These are phyloP conservation scores for Cornus kousa DNA, from an alignment of 148 eudicot genomes.

Conservation along the genomic window DNA sequence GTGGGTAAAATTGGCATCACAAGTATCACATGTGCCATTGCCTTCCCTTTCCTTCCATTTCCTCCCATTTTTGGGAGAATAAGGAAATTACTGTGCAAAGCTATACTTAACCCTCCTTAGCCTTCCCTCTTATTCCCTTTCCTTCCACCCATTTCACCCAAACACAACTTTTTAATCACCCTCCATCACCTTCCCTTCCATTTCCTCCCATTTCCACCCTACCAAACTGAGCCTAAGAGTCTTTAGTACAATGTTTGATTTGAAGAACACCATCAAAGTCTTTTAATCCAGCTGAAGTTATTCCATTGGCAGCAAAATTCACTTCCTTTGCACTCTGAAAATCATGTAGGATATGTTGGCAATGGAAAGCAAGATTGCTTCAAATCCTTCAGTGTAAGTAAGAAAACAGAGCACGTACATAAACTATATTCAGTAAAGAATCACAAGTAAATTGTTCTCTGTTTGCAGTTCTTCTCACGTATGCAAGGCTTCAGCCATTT, in stretches of 20 bases:
- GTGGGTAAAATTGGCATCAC: too few species aligned
- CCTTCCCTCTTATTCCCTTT: too few species aligned
- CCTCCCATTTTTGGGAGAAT: too few species aligned
- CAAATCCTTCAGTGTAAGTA: neutral
- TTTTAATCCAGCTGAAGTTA: conserved; percentile 81
- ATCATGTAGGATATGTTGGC: conserved; percentile 1
- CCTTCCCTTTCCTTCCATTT: too few species aligned
- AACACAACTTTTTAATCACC: too few species aligned
- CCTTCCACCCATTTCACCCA: too few species aligned
- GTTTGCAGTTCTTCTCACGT: neutral
- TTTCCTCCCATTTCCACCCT: too few species aligned
- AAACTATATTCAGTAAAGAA: neutral
- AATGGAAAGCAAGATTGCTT: neutral
- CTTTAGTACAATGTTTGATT: conserved; percentile 68
- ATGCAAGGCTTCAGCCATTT: neutral
- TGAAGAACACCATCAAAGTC: conserved; percentile 91
- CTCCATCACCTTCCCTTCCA: too few species aligned
- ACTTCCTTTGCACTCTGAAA: conserved; percentile 84
- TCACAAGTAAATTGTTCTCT: neutral
- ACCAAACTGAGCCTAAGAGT: too few species aligned
- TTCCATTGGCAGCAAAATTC: conserved; percentile 86
- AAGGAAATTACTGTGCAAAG: too few species aligned
- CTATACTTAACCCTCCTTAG: too few species aligned
- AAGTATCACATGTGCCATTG: too few species aligned
- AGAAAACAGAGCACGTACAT: neutral